Conservation (phyloP, 1,284 basidiomycete genomes). For the Erythrobasidium hasegawianum region DNA sequence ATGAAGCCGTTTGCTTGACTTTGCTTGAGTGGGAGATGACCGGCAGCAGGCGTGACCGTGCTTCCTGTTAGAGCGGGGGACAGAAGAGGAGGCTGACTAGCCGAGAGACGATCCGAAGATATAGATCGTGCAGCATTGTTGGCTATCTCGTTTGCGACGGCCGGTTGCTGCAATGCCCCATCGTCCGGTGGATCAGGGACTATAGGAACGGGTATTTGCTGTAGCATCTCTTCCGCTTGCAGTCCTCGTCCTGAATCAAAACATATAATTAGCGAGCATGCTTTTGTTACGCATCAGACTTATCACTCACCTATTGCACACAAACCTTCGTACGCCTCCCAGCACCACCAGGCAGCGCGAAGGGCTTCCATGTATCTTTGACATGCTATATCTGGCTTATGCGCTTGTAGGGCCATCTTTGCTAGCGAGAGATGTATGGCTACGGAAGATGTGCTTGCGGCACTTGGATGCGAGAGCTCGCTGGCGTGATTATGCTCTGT, state of each 20-base stretch:
- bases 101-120: not conserved
- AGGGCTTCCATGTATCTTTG: constrained; percentile 70
- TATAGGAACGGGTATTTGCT: constrained; percentile 18
- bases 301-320: constrained; percentile 73
- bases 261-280: too few species aligned
- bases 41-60: not conserved
- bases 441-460: not conserved
- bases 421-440: constrained; percentile 40
- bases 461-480: not conserved
- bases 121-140: not conserved
- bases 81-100: not conserved
- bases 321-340: constrained; percentile 89
- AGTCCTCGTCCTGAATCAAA: constrained; percentile 4
- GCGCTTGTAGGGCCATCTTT: constrained; percentile 64
- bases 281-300: too few species aligned
- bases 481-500: too few species aligned
- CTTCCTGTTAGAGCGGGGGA: not conserved
- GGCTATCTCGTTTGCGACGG: too few species aligned
- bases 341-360: constrained; percentile 70
- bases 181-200: constrained; percentile 19
- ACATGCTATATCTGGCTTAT: constrained; percentile 66
- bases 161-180: too few species aligned
- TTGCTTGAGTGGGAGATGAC: not conserved
- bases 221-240: not conserved
- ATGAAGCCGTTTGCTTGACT: not conserved